Base-by-base conservation (phyloP, 257 asterid genomes). In the Leonotis leonurus region DNA sequence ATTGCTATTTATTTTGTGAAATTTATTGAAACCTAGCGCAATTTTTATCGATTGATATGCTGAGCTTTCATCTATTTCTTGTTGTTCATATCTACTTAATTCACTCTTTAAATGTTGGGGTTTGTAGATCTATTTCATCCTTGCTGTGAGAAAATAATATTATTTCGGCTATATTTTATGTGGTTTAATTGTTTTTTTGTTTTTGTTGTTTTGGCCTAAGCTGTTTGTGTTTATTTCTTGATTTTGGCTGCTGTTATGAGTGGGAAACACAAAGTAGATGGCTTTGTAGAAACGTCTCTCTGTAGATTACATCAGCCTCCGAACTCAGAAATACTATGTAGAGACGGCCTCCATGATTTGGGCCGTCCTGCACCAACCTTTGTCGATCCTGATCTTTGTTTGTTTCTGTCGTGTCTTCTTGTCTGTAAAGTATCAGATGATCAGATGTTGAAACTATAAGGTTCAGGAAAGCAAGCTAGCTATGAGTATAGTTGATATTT, bases 271-370 rank as follows among this genome's bases (percentile, higher is more conserved):
- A 1, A 4, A 26, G 30, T 26, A 36, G 54, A 39, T 14, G 62
- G 22, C 40, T 24, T 6, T 41, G 65, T 56, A 16, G 60, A 21
- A 74, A n/a, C 18, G 12, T 26, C 22, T 32, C 69, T 71, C 24
- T 45, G 51, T 35, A n/a, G 54, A 20, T 41, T 9, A n/a, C 45
- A 35, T 65, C 73, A 77, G 78, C 71, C 70, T 54, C 54, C 71
- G 3, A 75, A 60, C 68, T 81, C 92, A 1, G 88, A 77, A 71
- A 84, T 84, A 77, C 88, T 84, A 11, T 69, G 65, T 45, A 84
- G 61, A 43, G 92, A 81, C 25, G 92, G 86, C 20, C 76, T 84
- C 92, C 92, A 81, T 40, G 86, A 71, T 77, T 81, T 84, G 8
- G 72, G 71, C n/a, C n/a, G n/a, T n/a, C n/a, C n/a, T n/a, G n/a